Percentiles rank a stretch among this genome's conserved stretches.
Evolutionary conservation across 768 basidiomycete species (phyloP).

Genomic region (Agrocybe praecox): DNA sequence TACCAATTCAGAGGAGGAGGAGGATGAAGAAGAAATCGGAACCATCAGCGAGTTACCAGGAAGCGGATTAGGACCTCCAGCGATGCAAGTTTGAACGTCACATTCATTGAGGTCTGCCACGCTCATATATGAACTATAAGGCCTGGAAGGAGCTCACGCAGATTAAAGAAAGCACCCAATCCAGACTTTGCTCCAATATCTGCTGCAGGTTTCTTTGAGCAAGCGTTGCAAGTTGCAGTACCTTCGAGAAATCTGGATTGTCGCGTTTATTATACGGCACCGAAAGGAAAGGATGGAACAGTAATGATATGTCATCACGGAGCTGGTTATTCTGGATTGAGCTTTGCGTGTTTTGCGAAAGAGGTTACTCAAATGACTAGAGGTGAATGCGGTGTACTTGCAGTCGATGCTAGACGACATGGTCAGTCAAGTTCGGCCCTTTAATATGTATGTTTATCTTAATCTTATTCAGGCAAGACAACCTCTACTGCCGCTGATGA

Average conservation of each 20-base stretch:
- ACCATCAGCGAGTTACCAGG: conserved; percentile 63
- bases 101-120: conserved; percentile 16
- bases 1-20: conserved; percentile 30
- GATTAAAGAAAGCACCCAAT: conserved; percentile 45
- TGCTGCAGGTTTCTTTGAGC: conserved; percentile 72
- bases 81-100: conserved; percentile 49
- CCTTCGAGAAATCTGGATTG: conserved; percentile 62
- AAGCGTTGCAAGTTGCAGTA: conserved; percentile 79
- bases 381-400: conserved; percentile 80
- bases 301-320: conserved; percentile 95
- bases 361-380: conserved; percentile 61
- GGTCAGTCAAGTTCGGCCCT: conserved; percentile 50
- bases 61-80: conserved; percentile 61
- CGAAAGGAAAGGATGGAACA: conserved; percentile 54
- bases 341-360: conserved; percentile 90
- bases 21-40: conserved; percentile 58
- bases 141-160: conserved; percentile 31
- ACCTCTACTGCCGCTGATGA: conserved; percentile 37
- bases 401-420: conserved; percentile 85
- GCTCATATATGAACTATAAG: conserved; percentile 27
- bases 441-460: neutral
- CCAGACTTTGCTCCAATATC: conserved; percentile 78
- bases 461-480: conserved; percentile 61
- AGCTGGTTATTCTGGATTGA: conserved; percentile 88
- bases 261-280: conserved; percentile 84